Evolutionary conservation across 352 stramenopile species (phyloP).

Genomic region (Globisporangium cylindrosporum): DNA sequence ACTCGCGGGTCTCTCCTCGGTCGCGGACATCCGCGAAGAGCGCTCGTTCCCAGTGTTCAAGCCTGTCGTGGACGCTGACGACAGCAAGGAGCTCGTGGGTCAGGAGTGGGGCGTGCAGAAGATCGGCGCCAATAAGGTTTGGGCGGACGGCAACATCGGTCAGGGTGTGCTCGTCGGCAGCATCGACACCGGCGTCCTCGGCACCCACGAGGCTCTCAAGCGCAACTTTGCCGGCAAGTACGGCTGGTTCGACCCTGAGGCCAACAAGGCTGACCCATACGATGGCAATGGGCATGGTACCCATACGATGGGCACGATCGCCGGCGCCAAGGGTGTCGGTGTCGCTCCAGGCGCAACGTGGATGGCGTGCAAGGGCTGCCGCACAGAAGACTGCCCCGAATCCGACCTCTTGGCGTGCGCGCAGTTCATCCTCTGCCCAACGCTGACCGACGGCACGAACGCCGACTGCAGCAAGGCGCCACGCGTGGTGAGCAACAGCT

Average conservation of each 20-base stretch:
- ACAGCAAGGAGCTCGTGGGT: not conserved
- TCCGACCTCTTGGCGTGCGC: conserved; percentile 1
- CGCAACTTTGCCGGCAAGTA: no score
- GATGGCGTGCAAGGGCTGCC: conserved; percentile 15
- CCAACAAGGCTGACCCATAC: no score
- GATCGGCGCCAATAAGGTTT: not conserved
- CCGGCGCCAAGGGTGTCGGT: no score
- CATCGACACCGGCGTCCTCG: not conserved
- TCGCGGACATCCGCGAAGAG: not conserved
- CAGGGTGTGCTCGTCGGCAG: not conserved
- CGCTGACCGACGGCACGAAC: conserved; percentile 20
- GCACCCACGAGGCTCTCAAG: not conserved
- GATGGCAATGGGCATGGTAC: conserved; percentile 3
- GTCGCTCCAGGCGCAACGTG: no score
- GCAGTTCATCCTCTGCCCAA: conserved; percentile 27
- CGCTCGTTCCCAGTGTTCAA: no score
- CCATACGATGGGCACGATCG: no score
- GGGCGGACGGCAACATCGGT: not conserved
- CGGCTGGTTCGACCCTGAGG: no score
- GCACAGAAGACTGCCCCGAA: no score
- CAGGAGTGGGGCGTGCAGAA: not conserved
- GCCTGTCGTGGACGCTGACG: no score
- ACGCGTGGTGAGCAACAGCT: conserved; percentile 29
- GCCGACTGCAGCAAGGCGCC: conserved; percentile 21
- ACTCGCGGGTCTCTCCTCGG: not conserved